A percentile compares a stretch with the other conserved stretches of the same genome.
phyloP scores from a whole-genome alignment of 2,329 filamentous ascomycete species.

The Lasiodiplodia citricola region DNA sequence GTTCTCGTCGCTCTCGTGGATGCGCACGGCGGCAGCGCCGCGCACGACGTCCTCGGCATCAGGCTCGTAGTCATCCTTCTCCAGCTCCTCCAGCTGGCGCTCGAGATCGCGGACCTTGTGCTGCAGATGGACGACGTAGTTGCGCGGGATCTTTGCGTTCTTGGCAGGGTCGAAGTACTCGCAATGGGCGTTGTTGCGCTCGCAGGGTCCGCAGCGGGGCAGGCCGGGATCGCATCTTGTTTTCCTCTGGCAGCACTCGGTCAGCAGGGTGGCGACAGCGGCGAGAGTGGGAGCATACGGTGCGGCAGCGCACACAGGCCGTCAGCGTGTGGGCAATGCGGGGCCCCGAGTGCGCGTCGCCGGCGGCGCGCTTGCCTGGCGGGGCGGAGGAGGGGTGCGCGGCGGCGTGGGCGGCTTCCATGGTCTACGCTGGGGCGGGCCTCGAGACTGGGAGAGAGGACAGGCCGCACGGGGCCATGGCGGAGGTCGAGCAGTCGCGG shows the following conservation, averaged over 20 bases:
- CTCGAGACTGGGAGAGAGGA: conserved; percentile 38
- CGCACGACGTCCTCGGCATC: conserved; percentile 85
- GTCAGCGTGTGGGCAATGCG: conserved; percentile 79
- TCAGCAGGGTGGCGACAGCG: conserved; percentile 30
- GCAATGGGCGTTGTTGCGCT: conserved; percentile 87
- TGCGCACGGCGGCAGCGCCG: conserved; percentile 81
- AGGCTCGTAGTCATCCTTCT: conserved; percentile 72
- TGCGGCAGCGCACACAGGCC: conserved; percentile 79
- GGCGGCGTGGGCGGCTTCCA: conserved; percentile 36
- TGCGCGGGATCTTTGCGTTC: conserved; percentile 82
- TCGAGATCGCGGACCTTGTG: conserved; percentile 84
- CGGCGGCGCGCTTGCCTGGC: conserved; percentile 6
- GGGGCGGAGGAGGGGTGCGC: conserved; percentile 2
- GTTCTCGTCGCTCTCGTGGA: conserved; percentile 84
- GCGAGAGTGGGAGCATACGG: conserved; percentile 57
- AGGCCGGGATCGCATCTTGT: conserved; percentile 93
- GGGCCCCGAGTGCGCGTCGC: conserved; percentile 45
- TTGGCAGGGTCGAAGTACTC: conserved; percentile 94
- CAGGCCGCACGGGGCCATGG: conserved; percentile 34
- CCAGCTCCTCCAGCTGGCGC: conserved; percentile 77
- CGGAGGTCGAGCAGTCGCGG: background rate
- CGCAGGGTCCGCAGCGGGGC: conserved; percentile 89
- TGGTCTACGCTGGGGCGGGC: conserved; percentile 37
- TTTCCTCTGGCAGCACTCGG: conserved; percentile 70
- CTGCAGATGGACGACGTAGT: conserved; percentile 91